These are phyloP conservation scores for Metschnikowia lachancei DNA, from an alignment of 805 yeast genomes.

Conservation along the genomic window DNA sequence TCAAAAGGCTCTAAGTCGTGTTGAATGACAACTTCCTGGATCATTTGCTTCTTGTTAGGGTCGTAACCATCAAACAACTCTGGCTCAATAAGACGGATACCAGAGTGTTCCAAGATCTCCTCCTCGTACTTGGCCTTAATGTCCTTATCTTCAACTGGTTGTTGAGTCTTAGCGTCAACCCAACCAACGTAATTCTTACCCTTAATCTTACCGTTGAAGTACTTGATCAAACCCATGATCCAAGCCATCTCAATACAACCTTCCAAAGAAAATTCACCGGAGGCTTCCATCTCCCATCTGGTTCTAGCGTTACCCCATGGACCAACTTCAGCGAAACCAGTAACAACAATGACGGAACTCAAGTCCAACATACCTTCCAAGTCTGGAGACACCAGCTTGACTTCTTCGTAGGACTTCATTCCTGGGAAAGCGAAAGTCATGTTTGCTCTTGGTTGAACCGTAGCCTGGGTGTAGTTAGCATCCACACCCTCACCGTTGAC, in stretches of 20 bases:
- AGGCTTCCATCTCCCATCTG: constrained; percentile 99
- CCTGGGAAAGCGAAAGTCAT: constrained; percentile 91
- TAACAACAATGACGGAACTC: constrained; percentile 88
- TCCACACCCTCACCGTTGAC: constrained; percentile 88
- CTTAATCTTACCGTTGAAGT: constrained; percentile 87
- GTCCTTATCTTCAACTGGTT: constrained; percentile 93
- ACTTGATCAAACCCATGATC: constrained; percentile 97
- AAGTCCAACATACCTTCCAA: constrained; percentile 89
- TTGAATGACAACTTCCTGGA: constrained; percentile 95
- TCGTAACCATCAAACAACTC: constrained; percentile 92
- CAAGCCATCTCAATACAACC: constrained; percentile 99
- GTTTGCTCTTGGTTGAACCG: constrained; percentile 90
- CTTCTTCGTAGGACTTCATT: constrained; percentile 70
- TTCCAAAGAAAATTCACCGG: constrained; percentile 91
- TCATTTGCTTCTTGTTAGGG: constrained; percentile 87
- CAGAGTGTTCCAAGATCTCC: constrained; percentile 85
- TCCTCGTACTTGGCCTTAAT: constrained; percentile 89
- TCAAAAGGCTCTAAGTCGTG: constrained; percentile 96
- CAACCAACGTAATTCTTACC: constrained; percentile 93
- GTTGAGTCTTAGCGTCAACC: constrained; percentile 92
- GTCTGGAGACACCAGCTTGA: constrained; percentile 66
- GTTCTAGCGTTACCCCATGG: constrained; percentile 99
- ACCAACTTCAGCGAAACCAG: constrained; percentile 98
- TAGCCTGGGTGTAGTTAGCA: constrained; percentile 73
- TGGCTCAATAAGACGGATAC: constrained; percentile 95